Evolutionary conservation across 2,329 filamentous ascomycete species (phyloP).

Genomic region (Calonectria henricotiae): DNA sequence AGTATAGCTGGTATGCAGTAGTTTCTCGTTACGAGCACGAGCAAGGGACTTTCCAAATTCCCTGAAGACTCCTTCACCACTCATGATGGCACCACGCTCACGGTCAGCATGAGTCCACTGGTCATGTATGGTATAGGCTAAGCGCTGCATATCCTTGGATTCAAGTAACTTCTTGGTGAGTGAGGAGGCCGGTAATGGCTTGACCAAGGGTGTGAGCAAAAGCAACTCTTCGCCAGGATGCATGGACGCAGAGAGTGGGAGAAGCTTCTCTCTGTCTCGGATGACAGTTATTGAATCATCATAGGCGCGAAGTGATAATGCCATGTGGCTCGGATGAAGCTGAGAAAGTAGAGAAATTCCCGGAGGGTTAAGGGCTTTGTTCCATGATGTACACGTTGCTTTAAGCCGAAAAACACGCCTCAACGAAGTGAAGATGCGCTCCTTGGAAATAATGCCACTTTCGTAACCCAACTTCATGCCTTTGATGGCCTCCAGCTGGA

Average conservation of each 20-base stretch:
- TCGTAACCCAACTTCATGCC: constrained; percentile 92
- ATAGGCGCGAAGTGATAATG: constrained; percentile 88
- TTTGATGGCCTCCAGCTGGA: constrained; percentile 92
- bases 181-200: constrained; percentile 91
- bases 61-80: constrained; percentile 92
- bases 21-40: constrained; percentile 86
- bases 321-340: constrained; percentile 86
- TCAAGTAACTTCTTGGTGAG: constrained; percentile 81
- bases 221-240: constrained; percentile 91
- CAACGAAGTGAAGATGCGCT: constrained; percentile 86
- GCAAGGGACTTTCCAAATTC: constrained; percentile 92
- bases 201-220: constrained; percentile 89
- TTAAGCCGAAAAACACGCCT: constrained; percentile 87
- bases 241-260: constrained; percentile 87
- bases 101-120: constrained; percentile 71
- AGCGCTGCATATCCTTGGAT: constrained; percentile 61
- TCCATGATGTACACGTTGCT: constrained; percentile 89
- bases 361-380: constrained; percentile 89
- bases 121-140: constrained; percentile 66
- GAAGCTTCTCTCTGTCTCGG: constrained; percentile 86
- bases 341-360: constrained; percentile 84
- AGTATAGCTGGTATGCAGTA: constrained; percentile 95
- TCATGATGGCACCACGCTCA: constrained; percentile 81
- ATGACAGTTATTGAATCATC: constrained; percentile 95
- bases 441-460: constrained; percentile 88